Evolutionary conservation across 2,329 filamentous ascomycete genomes (phyloP).

Genomic region (Apiospora pterosperma): DNA sequence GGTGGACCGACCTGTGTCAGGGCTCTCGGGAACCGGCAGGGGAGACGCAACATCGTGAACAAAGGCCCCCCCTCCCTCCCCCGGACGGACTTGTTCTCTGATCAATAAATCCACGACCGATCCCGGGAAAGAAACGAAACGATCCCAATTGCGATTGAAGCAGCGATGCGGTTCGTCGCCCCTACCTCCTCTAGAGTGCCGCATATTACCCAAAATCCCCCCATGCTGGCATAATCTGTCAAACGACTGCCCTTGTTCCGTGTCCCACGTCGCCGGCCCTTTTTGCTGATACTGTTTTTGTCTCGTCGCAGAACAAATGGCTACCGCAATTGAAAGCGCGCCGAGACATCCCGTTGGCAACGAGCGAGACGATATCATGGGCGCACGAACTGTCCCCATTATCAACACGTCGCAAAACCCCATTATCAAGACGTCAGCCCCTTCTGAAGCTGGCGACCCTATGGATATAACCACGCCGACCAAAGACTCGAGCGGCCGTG

Average conservation of each 20-base stretch:
- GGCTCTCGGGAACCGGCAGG: background rate
- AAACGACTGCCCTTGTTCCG: background rate
- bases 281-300: constrained; percentile 5
- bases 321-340: constrained; percentile 48
- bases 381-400: constrained; percentile 55
- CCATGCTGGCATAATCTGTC: background rate
- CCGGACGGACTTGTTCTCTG: background rate
- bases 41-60: constrained; percentile 4
- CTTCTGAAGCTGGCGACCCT: constrained; percentile 50
- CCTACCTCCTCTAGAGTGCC: background rate
- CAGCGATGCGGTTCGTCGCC: constrained; percentile 2
- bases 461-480: constrained; percentile 60
- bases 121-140: background rate
- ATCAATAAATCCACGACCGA: background rate
- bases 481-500: constrained; percentile 40
- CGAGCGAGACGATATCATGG: constrained; percentile 42
- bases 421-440: constrained; percentile 56
- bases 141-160: background rate
- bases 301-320: constrained; percentile 43
- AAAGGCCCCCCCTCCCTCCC: background rate
- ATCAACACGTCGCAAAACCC: constrained; percentile 43
- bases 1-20: constrained; percentile 4
- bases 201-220: background rate
- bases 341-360: constrained; percentile 40
- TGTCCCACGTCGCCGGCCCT: background rate